Evolutionary conservation across 495 filamentous ascomycete genomes (phyloP).

Genomic region (Melanomma pulvis-pyrius): DNA sequence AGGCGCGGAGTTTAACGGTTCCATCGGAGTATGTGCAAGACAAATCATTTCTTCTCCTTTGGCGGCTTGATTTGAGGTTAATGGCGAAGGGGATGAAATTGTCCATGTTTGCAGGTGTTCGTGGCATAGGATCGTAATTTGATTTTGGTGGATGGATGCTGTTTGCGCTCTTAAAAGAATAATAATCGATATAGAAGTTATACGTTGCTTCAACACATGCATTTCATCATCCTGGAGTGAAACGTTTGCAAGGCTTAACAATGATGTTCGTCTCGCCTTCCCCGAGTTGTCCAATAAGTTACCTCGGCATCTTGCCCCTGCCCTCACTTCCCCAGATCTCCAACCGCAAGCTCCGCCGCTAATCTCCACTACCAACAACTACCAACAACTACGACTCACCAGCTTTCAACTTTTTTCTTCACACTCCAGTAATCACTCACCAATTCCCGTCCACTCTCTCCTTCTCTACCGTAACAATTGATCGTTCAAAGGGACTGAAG

Average conservation of each 20-base stretch:
- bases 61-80: background rate
- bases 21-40: slow-evolving; percentile 4
- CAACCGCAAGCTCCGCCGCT: background rate
- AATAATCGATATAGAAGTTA: too few species aligned
- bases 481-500: background rate
- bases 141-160: too few species aligned
- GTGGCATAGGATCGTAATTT: too few species aligned
- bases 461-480: background rate
- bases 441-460: background rate
- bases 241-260: too few species aligned
- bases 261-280: background rate
- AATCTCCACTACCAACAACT: background rate
- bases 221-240: too few species aligned
- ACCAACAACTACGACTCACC: background rate
- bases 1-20: background rate
- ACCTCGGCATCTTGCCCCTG: background rate
- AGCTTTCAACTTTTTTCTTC: background rate
- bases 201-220: too few species aligned
- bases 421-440: too few species aligned
- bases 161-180: too few species aligned
- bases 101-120: background rate
- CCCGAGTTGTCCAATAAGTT: background rate
- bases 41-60: background rate
- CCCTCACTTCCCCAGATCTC: background rate
- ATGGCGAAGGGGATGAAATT: background rate